A percentile compares a stretch with the other conserved stretches of the same genome.
These are phyloP conservation scores for Epichloe elymi DNA, from an alignment of 2,329 filamentous ascomycete species.

Conservation along the genomic window DNA sequence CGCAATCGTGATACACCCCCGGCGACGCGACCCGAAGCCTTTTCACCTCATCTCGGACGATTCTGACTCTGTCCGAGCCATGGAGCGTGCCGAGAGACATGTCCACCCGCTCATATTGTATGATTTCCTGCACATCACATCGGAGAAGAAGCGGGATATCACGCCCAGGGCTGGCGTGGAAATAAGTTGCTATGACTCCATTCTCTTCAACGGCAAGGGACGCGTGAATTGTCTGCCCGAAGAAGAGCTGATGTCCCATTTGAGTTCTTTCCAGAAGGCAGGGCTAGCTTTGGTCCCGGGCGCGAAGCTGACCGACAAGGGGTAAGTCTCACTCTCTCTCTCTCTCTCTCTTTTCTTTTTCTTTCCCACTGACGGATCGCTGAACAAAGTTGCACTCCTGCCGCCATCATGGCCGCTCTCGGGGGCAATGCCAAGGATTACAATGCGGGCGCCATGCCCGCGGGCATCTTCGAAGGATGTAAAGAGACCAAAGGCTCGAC, in stretches of 20 bases:
- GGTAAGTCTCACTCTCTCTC: constrained; percentile 12
- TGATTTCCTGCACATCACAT: constrained; percentile 43
- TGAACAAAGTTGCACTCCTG: constrained; percentile 21
- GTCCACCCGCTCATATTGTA: constrained; percentile 37
- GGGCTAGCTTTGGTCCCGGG: constrained; percentile 17
- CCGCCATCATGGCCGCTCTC: constrained; percentile 26
- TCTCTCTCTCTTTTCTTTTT: not conserved
- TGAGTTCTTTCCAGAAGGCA: constrained; percentile 17
- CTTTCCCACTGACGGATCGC: not conserved
- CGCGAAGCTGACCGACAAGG: constrained; percentile 27
- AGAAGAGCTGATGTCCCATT: constrained; percentile 27
- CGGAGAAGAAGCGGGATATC: constrained; percentile 31
- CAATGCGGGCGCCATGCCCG: constrained; percentile 23
- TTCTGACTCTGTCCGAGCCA: constrained; percentile 24
- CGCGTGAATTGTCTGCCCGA: constrained; percentile 35
- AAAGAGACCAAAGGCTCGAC: constrained; percentile 27
- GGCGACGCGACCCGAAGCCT: constrained; percentile 21
- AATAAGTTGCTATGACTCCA: constrained; percentile 43
- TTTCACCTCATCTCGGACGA: constrained; percentile 33
- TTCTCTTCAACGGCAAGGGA: constrained; percentile 51
- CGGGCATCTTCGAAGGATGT: constrained; percentile 32
- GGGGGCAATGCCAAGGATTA: constrained; percentile 13
- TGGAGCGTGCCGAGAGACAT: constrained; percentile 34
- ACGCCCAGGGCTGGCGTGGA: constrained; percentile 32
- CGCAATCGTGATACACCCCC: constrained; percentile 34